Evolutionary conservation across 352 stramenopile species (phyloP), one percentile per base, ranked within the genome.

Genomic region (Blastocystis sp.): DNA sequence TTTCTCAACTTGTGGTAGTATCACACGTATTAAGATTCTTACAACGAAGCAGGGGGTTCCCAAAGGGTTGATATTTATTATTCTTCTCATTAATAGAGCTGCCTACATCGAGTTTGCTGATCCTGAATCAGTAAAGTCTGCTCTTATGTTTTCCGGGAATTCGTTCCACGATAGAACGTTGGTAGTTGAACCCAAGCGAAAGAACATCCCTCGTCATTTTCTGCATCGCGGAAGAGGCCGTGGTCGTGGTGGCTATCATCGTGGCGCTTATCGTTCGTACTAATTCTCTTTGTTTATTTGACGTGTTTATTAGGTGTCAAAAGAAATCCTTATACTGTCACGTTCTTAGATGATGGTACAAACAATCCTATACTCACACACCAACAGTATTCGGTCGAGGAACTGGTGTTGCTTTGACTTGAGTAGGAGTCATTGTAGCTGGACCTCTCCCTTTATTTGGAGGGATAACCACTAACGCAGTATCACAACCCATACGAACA

Each of bases 81-180:
- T 24, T 53, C 13, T 30, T 56, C 15, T 79, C 9, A 78, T 15
- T 5, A 59, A 15, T 89, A 89, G 78, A 42, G 60, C 60, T 19
- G 78, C 78, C 13, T 89, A 89, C 37, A 89, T 89, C 27, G 78
- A 89, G 51, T 89, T 89, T 30, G 53, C 78, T 11, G 78, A 89
- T 56, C 60, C 60, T 5, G 78, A 89, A 17, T 76, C 78, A 60
- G 78, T 79, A 4, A 58, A 78, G n/a, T 79, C 78, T 42, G 78
- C 78, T 17, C 66, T 89, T 22, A 56, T 89, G 30, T 79, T 79
- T 51, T 62, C 27, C 2, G 66, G 66, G 19, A 89, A 76, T 56
- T 33, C 33, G 44, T 89, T 89, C 48, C 48, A 59, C 22, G 78
- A 66, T 13, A 54, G 78, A 57, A 64, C 51, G 37, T 40, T 89